Evolutionary conservation across 805 yeast species (phyloP).

Genomic region (Saitoella complicata): DNA sequence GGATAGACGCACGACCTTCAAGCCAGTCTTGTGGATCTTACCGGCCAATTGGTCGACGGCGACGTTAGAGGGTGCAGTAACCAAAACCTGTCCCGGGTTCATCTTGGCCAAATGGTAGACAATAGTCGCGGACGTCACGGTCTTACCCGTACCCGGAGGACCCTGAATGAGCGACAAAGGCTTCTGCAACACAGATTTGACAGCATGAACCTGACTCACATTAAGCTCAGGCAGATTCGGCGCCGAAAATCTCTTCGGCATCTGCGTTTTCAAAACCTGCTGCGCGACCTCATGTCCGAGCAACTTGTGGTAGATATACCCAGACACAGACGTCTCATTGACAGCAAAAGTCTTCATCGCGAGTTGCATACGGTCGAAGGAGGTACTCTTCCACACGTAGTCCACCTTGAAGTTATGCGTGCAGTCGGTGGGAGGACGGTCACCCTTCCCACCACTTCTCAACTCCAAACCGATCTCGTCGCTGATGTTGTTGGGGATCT

Average conservation of each 20-base stretch:
- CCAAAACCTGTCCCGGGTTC: slow-evolving; percentile 51
- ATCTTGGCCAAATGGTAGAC: slow-evolving; percentile 55
- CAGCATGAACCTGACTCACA: slow-evolving; percentile 65
- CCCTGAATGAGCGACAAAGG: slow-evolving; percentile 82
- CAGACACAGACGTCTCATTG: slow-evolving; percentile 50
- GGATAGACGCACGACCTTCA: slow-evolving; percentile 60
- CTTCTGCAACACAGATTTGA: slow-evolving; percentile 44
- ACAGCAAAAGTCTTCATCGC: slow-evolving; percentile 62
- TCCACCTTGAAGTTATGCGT: slow-evolving; percentile 63
- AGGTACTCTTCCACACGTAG: slow-evolving; percentile 75
- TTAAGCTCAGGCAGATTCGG: slow-evolving; percentile 58
- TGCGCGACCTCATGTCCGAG: slow-evolving; percentile 65
- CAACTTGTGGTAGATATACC: slow-evolving; percentile 57
- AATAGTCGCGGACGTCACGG: slow-evolving; percentile 82
- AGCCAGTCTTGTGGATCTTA: slow-evolving; percentile 51
- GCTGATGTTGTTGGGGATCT: slow-evolving; percentile 47
- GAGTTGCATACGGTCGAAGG: slow-evolving; percentile 69
- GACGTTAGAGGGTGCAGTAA: slow-evolving; percentile 90
- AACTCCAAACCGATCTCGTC: slow-evolving; percentile 64
- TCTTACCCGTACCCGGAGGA: slow-evolving; percentile 94
- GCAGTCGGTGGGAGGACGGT: slow-evolving; percentile 35
- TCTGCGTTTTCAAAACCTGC: slow-evolving; percentile 28
- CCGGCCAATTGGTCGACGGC: slow-evolving; percentile 84
- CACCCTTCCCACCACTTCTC: slow-evolving; percentile 22
- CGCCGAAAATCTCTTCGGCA: slow-evolving; percentile 47